Conservation (phyloP, 108 stramenopile species). For the Stephanodiscus minutulus region DNA sequence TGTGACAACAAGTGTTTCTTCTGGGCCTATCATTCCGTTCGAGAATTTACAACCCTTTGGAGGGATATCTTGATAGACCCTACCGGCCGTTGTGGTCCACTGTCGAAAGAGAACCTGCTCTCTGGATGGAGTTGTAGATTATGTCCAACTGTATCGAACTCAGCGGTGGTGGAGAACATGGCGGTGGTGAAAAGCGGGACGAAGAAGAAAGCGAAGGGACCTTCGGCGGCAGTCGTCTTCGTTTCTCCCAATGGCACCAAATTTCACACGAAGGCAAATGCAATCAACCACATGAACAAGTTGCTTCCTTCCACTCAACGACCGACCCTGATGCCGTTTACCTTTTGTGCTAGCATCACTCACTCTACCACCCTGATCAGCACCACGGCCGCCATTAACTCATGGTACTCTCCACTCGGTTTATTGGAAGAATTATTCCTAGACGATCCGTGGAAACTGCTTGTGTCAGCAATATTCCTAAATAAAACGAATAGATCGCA, state of each 20-base stretch:
- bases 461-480: slow-evolving; percentile 65
- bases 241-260: slow-evolving; percentile 28
- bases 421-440: slow-evolving; percentile 69
- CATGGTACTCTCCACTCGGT: slow-evolving; percentile 57
- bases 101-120: slow-evolving; percentile 22
- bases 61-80: slow-evolving; percentile 23
- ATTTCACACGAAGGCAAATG: slow-evolving; percentile 21
- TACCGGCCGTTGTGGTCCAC: background rate
- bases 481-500: slow-evolving; percentile 64
- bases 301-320: slow-evolving; percentile 9
- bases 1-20: slow-evolving; percentile 49
- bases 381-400: slow-evolving; percentile 17
- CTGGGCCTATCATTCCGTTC: slow-evolving; percentile 45
- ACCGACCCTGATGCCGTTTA: background rate
- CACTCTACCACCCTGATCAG: background rate
- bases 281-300: slow-evolving; percentile 14
- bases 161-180: background rate
- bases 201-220: slow-evolving; percentile 5
- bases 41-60: slow-evolving; percentile 47
- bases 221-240: slow-evolving; percentile 10
- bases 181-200: background rate
- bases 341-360: background rate
- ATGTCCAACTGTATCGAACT: slow-evolving; percentile 6
- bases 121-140: slow-evolving; percentile 43
- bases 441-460: slow-evolving; percentile 63